phyloP scores from a whole-genome alignment of 1,284 basidiomycete genomes.

The Ganoderma lucidum region DNA sequence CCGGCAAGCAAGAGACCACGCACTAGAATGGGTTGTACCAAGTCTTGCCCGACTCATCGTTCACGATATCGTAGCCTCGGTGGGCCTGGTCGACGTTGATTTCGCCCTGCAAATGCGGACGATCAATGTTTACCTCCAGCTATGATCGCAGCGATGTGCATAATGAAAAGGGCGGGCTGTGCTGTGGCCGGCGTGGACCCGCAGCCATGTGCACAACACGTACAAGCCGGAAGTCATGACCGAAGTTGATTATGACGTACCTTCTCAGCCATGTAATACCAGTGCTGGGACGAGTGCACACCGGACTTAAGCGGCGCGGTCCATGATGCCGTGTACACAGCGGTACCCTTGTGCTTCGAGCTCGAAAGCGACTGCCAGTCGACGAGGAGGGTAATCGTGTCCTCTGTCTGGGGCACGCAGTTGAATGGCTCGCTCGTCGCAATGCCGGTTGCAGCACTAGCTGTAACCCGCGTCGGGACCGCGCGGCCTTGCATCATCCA shows the following conservation, averaged over 20 bases:
- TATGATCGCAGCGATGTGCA: constrained; percentile 4
- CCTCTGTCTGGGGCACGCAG: constrained; percentile 87
- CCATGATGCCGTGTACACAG: constrained; percentile 93
- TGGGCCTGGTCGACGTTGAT: constrained; percentile 93
- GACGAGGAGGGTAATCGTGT: constrained; percentile 93
- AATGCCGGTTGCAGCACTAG: constrained; percentile 89
- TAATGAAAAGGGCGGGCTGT: background rate
- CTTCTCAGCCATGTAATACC: constrained; percentile 95
- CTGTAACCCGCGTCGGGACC: constrained; percentile 84
- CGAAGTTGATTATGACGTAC: constrained; percentile 45
- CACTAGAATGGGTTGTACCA: constrained; percentile 94
- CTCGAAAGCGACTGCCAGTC: constrained; percentile 88
- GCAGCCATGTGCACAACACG: background rate
- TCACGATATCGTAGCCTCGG: constrained; percentile 88
- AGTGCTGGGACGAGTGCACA: constrained; percentile 88
- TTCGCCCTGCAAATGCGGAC: constrained; percentile 69
- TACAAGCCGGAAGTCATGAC: background rate
- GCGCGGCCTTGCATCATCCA: constrained; percentile 90
- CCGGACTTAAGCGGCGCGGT: constrained; percentile 82
- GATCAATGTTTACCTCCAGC: constrained; percentile 8
- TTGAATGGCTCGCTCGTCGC: constrained; percentile 88
- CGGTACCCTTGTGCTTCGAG: constrained; percentile 76
- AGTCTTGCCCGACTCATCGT: constrained; percentile 84
- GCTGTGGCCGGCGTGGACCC: background rate
- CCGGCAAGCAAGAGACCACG: constrained; percentile 40